These are phyloP conservation scores for Alloascoidea africana DNA, from an alignment of 805 yeast genomes.

Conservation along the genomic window DNA sequence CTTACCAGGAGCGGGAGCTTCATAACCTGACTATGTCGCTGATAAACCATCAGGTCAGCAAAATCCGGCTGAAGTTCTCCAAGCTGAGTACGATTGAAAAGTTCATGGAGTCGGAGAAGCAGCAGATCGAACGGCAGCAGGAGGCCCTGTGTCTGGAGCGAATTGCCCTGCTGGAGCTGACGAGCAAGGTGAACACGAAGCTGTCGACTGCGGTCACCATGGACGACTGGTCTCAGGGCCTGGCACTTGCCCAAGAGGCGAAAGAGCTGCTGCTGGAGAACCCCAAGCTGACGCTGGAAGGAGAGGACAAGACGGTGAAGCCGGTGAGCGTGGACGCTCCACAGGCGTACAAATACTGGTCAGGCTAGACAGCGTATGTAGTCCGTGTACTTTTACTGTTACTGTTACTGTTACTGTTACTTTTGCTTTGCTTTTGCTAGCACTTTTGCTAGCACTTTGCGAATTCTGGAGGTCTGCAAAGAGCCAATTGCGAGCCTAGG, in stretches of 20 bases:
- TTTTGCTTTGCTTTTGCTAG: no score
- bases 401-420: no score
- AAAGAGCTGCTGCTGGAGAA: conserved; percentile 15
- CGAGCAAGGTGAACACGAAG: conserved; percentile 35
- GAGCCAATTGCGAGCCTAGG: no score
- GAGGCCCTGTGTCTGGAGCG: conserved; percentile 49
- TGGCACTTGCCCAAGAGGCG: conserved; percentile 15
- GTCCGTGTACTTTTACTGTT: no score
- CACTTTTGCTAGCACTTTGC: no score
- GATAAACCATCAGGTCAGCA: conserved; percentile 44
- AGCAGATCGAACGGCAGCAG: conserved; percentile 20
- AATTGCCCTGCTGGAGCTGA: conserved; percentile 46
- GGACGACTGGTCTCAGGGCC: conserved; percentile 21
- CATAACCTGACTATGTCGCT: conserved; percentile 12
- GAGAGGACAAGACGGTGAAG: conserved; percentile 12
- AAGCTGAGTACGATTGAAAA: conserved; percentile 15
- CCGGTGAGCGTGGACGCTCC: conserved; percentile 59
- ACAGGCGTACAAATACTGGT: conserved; percentile 61
- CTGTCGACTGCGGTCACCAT: conserved; percentile 27
- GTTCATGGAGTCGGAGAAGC: conserved; percentile 18
- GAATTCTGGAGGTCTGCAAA: no score
- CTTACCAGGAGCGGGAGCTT: conserved; percentile 60
- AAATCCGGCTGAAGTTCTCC: conserved; percentile 46
- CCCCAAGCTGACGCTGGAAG: conserved; percentile 3
- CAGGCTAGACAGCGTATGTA: conserved; percentile 23